These are phyloP conservation scores for Gynostemma pentaphyllum DNA, from an alignment of 306 rosid genomes.

Conservation along the genomic window DNA sequence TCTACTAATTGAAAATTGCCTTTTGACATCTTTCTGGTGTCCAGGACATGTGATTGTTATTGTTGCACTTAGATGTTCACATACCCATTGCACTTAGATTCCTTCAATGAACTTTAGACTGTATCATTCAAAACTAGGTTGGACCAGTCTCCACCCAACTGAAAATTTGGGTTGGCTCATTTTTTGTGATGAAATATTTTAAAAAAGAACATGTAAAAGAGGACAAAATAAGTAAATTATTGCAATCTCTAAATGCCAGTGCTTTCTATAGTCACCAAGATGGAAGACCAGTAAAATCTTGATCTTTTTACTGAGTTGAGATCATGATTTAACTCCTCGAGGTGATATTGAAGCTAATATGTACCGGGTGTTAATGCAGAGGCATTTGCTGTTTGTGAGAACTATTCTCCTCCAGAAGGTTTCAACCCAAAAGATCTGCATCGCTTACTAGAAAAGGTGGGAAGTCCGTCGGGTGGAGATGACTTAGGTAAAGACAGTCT, in stretches of 20 bases:
- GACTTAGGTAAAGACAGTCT: conserved; percentile 55
- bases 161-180: not conserved
- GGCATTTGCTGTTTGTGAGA: conserved; percentile 96
- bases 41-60: conserved; percentile 3
- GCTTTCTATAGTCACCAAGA: not conserved
- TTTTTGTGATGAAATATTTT: not conserved
- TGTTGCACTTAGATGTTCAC: not conserved
- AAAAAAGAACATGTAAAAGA: not conserved
- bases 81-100: not conserved
- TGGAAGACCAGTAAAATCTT: not conserved
- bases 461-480: conserved; percentile 85
- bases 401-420: conserved; percentile 89
- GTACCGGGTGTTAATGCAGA: conserved; percentile 34
- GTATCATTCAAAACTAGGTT: not conserved
- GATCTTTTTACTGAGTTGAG: not conserved
- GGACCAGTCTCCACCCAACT: not conserved
- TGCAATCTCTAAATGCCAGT: not conserved
- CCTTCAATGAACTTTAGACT: not conserved
- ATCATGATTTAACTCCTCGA: not conserved
- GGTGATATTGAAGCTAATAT: conserved; percentile 9
- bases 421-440: conserved; percentile 78
- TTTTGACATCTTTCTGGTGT: not conserved
- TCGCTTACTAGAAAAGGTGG: conserved; percentile 83
- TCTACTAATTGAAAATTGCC: not conserved
- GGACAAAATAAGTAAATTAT: not conserved